Conservation (phyloP, 2,329 filamentous ascomycete genomes). For the Aspergillus glaucus region DNA sequence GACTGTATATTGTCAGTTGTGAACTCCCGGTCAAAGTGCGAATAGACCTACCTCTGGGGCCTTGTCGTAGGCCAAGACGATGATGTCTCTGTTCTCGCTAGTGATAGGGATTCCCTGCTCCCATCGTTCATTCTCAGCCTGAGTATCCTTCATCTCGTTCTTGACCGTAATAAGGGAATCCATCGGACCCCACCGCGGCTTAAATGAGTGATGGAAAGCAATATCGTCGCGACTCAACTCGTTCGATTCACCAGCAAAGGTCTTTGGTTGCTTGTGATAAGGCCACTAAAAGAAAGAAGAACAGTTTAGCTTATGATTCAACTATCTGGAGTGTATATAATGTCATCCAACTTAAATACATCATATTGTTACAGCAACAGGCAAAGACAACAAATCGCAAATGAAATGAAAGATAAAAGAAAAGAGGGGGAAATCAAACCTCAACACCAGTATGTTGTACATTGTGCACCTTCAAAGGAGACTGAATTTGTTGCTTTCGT, state of each 20-base stretch:
- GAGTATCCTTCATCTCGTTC: constrained; percentile 26
- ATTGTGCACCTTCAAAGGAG: constrained; percentile 49
- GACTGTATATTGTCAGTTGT: constrained; percentile 9
- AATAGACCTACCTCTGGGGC: constrained; percentile 13
- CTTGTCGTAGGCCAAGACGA: constrained; percentile 21
- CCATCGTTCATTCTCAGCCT: constrained; percentile 38
- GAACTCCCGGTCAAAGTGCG: not conserved
- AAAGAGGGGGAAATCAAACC: constrained; percentile 64
- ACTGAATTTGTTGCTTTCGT: constrained; percentile 36
- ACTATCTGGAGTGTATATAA: constrained; percentile 17
- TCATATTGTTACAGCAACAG: not conserved
- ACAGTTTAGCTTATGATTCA: constrained; percentile 32
- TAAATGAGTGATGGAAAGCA: constrained; percentile 65
- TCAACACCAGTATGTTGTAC: constrained; percentile 65
- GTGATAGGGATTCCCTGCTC: constrained; percentile 47
- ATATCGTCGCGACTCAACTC: constrained; percentile 59
- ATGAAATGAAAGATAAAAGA: constrained; percentile 40
- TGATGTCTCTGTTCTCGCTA: constrained; percentile 28
- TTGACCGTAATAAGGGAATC: constrained; percentile 64
- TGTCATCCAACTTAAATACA: not conserved
- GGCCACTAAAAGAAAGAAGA: constrained; percentile 62
- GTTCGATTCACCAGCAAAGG: constrained; percentile 54
- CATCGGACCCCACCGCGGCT: constrained; percentile 71
- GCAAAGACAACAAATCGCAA: constrained; percentile 15
- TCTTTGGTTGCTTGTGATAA: constrained; percentile 72